Conservation (phyloP, 2,329 filamentous ascomycete genomes). For the Immersiporthe knoxdaviesiana region DNA sequence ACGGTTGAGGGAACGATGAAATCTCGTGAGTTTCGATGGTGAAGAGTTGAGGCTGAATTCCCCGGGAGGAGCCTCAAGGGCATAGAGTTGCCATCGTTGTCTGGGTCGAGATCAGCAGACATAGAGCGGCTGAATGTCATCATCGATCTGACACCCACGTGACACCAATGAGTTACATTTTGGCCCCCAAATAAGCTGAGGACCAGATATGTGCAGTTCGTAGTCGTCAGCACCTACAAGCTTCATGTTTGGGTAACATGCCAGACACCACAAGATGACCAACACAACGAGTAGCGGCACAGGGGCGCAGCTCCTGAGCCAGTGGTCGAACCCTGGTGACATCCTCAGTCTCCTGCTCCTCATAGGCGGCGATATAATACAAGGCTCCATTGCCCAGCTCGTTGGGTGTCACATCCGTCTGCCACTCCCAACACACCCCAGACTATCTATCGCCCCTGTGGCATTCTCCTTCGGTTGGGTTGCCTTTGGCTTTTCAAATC, state of each 20-base stretch:
- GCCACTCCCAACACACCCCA: neutral
- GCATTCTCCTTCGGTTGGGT: slow-evolving; percentile 21
- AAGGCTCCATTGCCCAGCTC: slow-evolving; percentile 13
- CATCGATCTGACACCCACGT: too few relatives aligned
- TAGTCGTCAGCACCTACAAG: neutral
- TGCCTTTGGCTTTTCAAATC: slow-evolving; percentile 11
- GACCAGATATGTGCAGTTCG: too few relatives aligned
- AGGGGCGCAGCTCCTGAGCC: neutral
- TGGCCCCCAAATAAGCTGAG: too few relatives aligned
- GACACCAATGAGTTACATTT: too few relatives aligned
- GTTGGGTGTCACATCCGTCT: slow-evolving; percentile 7
- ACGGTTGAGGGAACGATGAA: neutral
- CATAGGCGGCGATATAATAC: slow-evolving; percentile 16
- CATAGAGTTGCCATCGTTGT: too few relatives aligned
- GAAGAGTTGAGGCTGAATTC: neutral
- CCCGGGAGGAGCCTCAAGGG: too few relatives aligned
- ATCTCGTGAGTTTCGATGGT: neutral
- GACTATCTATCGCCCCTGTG: slow-evolving; percentile 5
- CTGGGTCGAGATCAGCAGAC: too few relatives aligned
- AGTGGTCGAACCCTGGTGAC: slow-evolving; percentile 14
- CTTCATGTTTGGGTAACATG: neutral
- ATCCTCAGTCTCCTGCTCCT: slow-evolving; percentile 18
- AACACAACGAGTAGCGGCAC: neutral
- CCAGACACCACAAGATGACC: neutral
- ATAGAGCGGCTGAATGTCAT: too few relatives aligned